Evolutionary conservation across 495 filamentous ascomycete species (phyloP).

Genomic region (Tuber aestivum): DNA sequence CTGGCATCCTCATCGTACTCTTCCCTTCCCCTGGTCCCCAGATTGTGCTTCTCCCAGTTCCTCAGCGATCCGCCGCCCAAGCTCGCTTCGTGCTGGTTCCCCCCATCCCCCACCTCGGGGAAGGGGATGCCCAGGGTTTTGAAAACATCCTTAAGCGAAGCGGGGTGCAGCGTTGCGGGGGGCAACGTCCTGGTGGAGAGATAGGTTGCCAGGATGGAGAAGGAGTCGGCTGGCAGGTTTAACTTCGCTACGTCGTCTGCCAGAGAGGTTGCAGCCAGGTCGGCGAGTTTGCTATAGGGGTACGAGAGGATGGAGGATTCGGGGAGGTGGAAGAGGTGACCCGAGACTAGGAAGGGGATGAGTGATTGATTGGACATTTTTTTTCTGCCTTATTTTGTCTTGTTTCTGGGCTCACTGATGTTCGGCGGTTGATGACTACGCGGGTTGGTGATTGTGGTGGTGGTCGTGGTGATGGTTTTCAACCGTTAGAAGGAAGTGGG

Average conservation of each 20-base stretch:
- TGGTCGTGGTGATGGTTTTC: neutral
- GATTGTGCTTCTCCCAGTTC: slow-evolving; percentile 16
- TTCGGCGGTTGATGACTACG: neutral
- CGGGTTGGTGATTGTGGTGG: neutral
- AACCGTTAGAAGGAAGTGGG: neutral
- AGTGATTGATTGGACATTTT: slow-evolving; percentile 10
- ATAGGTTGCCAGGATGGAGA: slow-evolving; percentile 13
- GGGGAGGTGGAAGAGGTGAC: slow-evolving; percentile 21
- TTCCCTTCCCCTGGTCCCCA: neutral
- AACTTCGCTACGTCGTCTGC: slow-evolving; percentile 22
- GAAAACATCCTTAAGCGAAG: slow-evolving; percentile 18
- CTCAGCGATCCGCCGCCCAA: slow-evolving; percentile 15
- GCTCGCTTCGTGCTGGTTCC: slow-evolving; percentile 21
- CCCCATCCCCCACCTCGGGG: neutral
- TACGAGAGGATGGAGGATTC: slow-evolving; percentile 23
- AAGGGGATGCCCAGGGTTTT: slow-evolving; percentile 20
- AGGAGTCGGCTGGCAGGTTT: slow-evolving; percentile 22
- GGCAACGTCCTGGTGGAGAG: slow-evolving; percentile 22
- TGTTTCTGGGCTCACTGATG: neutral
- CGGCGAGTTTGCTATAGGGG: slow-evolving; percentile 27
- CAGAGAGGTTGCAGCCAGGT: slow-evolving; percentile 22
- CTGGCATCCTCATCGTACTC: slow-evolving; percentile 6
- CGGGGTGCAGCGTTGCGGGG: slow-evolving; percentile 10
- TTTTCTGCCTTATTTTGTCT: slow-evolving; percentile 2
- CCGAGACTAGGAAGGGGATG: slow-evolving; percentile 24